Percentiles rank a stretch among this genome's conserved stretches.
Evolutionary conservation across 2,329 filamentous ascomycete genomes (phyloP).

Genomic region (Ascochyta clinopodiicola): DNA sequence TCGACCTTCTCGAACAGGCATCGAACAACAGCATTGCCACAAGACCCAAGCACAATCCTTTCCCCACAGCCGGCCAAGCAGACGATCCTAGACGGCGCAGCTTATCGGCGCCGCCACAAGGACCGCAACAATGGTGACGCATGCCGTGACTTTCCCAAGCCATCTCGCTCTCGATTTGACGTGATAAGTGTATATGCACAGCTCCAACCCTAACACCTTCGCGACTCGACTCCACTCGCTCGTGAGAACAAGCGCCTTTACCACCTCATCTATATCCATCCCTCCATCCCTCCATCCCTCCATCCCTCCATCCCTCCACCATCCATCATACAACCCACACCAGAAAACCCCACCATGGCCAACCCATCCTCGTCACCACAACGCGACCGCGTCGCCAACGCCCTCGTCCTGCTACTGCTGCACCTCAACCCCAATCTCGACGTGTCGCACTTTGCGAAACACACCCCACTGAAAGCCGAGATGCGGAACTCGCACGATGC

Average conservation of each 20-base stretch:
- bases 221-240: no score
- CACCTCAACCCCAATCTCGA: constrained; percentile 8
- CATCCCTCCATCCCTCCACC: no score
- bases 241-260: no score
- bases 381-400: constrained; percentile 3
- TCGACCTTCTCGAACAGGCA: constrained; percentile 4
- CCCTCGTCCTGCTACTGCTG: constrained; percentile 3
- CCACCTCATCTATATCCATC: no score
- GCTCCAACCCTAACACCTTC: no score
- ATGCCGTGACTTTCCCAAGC: not conserved
- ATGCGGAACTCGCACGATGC: constrained; percentile 5
- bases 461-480: constrained; percentile 8
- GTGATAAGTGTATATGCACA: no score
- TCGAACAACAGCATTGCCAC: constrained; percentile 5
- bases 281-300: no score
- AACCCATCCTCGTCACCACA: not conserved
- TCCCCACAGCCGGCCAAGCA: constrained; percentile 1
- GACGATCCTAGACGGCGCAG: constrained; percentile 3
- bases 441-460: constrained; percentile 2
- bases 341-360: not conserved
- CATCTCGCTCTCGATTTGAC: not conserved
- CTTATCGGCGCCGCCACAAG: constrained; percentile 5
- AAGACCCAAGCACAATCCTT: not conserved
- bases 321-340: not conserved
- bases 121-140: constrained; percentile 3